Evolutionary conservation across 257 asterid species (phyloP), one percentile per base, ranked within the genome.

Genomic region (Jacaranda copaia): DNA sequence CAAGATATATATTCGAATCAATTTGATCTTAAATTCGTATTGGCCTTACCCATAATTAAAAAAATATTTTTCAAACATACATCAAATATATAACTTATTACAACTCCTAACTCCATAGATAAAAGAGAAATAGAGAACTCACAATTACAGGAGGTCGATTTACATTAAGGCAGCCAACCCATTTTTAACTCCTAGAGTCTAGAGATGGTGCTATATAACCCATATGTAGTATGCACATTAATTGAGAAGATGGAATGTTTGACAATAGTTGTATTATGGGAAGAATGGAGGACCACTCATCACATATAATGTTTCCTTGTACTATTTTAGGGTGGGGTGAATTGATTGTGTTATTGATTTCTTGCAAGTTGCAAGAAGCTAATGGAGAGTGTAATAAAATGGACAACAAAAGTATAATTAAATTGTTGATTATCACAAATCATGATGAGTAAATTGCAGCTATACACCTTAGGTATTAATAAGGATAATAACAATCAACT

Each of bases 281-380:
- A 10, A 53, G 60, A 65, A 75, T 68, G 55, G 71, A 70, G 84
- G 82, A 76, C 80, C 79, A 76, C 67, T 14, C 18, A 14, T 53
- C 68, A 62, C 68, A 74, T 15, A 58, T 40, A 49, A 39, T 59
- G 61, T 59, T 58, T 57, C 25, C 57, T 42, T 70, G 25, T 48
- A 74, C 78, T 64, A 43, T 64, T 77, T 70, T 76, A 57, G 62
- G 72, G 69, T 77, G 40, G 55, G 80, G n/a, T 77, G 76, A 77
- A 77, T 66, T 77, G 5, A 81, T 72, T 81, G 77, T 42, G 66
- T 8, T 48, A 45, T 72, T 76, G 60, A 59, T 16, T 40, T 58
- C 76, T 61, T 60, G 64, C 79, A 52, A 65, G 62, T 72, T 77
- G 79, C 68, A 56, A 51, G 36, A 25, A 48, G 59, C 74, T 36